Percentiles rank a stretch among this genome's conserved stretches.
Evolutionary conservation across 2,329 filamentous ascomycete genomes (phyloP).

Genomic region (Colletotrichum eremochloae): DNA sequence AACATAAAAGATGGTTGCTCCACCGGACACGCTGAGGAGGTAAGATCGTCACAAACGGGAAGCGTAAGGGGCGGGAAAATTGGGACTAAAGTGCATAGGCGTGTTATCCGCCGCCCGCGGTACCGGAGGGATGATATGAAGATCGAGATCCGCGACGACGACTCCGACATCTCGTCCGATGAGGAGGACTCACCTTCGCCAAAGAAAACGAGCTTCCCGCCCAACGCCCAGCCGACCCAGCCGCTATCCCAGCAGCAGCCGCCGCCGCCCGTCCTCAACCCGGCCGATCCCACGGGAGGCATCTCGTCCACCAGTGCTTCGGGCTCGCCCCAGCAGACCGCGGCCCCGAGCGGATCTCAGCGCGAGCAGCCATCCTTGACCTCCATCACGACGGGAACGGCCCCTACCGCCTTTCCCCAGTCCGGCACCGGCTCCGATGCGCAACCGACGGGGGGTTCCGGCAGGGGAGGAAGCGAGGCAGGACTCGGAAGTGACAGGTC

Average conservation of each 20-base stretch:
- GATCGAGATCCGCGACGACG: slow-evolving; percentile 30
- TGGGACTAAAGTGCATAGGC: slow-evolving; percentile 7
- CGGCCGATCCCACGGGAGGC: slow-evolving; percentile 21
- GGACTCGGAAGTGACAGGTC: slow-evolving; percentile 23
- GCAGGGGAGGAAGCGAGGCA: slow-evolving; percentile 21
- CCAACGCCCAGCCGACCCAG: not conserved
- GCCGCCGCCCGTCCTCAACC: slow-evolving; percentile 25
- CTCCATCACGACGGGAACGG: not conserved
- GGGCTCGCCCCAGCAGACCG: slow-evolving; percentile 2
- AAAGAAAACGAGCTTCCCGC: slow-evolving; percentile 8
- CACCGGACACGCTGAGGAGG: slow-evolving; percentile 26
- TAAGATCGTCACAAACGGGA: slow-evolving; percentile 3
- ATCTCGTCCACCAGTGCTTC: slow-evolving; percentile 3
- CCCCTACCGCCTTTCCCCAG: slow-evolving; percentile 15
- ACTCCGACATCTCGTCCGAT: slow-evolving; percentile 17
- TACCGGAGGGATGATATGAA: slow-evolving; percentile 20
- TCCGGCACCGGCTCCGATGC: not conserved
- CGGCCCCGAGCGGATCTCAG: not conserved
- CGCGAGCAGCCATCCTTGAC: slow-evolving; percentile 8
- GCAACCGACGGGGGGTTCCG: not conserved
- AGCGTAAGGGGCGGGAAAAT: not conserved
- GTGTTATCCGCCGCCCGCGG: slow-evolving; percentile 17
- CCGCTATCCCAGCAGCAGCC: slow-evolving; percentile 21
- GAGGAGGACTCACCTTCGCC: slow-evolving; percentile 39
- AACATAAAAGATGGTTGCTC: slow-evolving; percentile 7